These are phyloP conservation scores for Penicillium nordicum DNA, from an alignment of 2,329 filamentous ascomycete genomes.

Conservation along the genomic window DNA sequence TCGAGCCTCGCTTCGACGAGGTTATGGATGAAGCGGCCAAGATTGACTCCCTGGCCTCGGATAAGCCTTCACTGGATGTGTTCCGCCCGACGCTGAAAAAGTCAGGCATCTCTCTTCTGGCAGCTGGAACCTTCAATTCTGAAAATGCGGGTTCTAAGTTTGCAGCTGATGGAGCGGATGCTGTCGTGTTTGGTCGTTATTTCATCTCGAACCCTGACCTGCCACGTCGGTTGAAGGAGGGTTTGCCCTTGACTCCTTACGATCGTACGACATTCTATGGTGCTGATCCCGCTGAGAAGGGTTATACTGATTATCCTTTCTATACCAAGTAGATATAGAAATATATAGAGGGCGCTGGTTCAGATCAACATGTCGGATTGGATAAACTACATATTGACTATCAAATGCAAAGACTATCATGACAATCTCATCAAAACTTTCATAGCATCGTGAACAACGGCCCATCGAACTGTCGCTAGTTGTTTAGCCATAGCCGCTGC, in stretches of 20 bases:
- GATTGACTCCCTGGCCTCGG: constrained; percentile 35
- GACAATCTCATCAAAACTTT: constrained; percentile 47
- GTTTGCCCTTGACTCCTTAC: constrained; percentile 36
- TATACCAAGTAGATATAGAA: constrained; percentile 16
- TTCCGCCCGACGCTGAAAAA: constrained; percentile 44
- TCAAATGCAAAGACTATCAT: constrained; percentile 5
- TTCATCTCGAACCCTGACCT: constrained; percentile 48
- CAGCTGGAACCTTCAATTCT: constrained; percentile 28
- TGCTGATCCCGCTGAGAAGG: constrained; percentile 28
- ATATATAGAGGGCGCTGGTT: neutral
- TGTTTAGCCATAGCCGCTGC: constrained; percentile 55
- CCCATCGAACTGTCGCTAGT: constrained; percentile 58
- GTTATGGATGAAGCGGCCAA: constrained; percentile 46
- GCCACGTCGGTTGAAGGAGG: constrained; percentile 36
- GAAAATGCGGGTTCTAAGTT: constrained; percentile 23
- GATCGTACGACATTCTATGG: constrained; percentile 44
- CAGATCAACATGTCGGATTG: neutral
- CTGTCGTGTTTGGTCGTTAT: constrained; percentile 37
- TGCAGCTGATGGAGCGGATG: constrained; percentile 20
- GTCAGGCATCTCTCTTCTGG: constrained; percentile 38
- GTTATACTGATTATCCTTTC: constrained; percentile 42
- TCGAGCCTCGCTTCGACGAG: constrained; percentile 50
- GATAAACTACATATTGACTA: neutral
- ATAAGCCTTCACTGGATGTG: constrained; percentile 35
- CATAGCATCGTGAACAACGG: constrained; percentile 60